A percentile compares a stretch with the other conserved stretches of the same genome.
These are phyloP conservation scores for Plasmodium chabaudi DNA, from an alignment of 169 alveolate genomes.

Conservation along the genomic window DNA sequence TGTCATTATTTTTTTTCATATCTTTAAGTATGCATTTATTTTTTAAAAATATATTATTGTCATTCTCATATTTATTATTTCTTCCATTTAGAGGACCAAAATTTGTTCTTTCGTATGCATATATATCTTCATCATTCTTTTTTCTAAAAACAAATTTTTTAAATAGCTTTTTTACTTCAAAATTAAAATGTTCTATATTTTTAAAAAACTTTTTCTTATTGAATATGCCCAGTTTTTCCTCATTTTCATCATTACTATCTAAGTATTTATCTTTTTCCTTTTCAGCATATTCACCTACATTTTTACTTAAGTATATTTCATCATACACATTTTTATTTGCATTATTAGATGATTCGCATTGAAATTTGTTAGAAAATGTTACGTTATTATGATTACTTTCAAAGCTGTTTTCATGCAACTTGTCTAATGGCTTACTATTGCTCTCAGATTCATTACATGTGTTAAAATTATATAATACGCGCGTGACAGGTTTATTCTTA, in stretches of 20 bases:
- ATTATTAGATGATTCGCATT: no score
- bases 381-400: no score
- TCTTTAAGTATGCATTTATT: conserved; percentile 36
- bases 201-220: conserved; percentile 17
- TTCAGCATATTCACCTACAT: conserved; percentile 2
- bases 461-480: no score
- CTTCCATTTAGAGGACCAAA: background rate
- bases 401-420: no score
- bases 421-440: no score
- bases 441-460: no score
- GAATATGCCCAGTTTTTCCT: background rate
- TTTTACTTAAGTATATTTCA: no score
- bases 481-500: no score
- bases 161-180: conserved; percentile 33
- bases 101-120: background rate
- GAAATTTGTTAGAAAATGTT: no score
- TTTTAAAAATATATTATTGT: conserved; percentile 15
- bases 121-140: conserved; percentile 13
- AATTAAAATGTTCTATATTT: conserved; percentile 29
- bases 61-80: conserved; percentile 26
- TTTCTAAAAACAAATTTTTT: conserved; percentile 31
- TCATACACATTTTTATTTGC: no score
- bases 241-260: background rate
- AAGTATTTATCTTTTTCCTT: background rate
- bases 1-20: conserved; percentile 46